A percentile compares a stretch with the other conserved stretches of the same genome.
Evolutionary conservation across 1,284 basidiomycete species (phyloP).

Genomic region (Earliella scabrosa): DNA sequence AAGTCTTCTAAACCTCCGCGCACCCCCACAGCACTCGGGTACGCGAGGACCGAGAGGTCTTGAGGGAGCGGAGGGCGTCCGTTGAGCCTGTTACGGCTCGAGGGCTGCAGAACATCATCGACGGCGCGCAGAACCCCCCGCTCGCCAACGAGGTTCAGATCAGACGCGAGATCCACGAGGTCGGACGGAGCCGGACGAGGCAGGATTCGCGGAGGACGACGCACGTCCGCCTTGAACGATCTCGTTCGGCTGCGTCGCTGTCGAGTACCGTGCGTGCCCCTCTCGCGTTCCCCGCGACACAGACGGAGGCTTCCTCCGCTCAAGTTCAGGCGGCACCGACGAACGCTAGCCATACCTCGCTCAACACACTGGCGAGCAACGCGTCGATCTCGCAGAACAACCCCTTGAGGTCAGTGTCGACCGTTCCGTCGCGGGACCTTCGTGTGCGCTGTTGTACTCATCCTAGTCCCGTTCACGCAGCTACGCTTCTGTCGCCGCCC

Average conservation of each 20-base stretch:
- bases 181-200: slow-evolving; percentile 10
- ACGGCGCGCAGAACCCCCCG: neutral
- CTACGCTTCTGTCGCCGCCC: neutral
- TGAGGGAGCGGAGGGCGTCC: neutral
- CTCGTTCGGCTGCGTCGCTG: neutral
- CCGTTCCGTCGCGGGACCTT: neutral
- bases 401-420: too few relatives aligned
- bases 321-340: too few relatives aligned
- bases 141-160: neutral
- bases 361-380: too few relatives aligned
- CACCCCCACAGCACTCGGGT: too few relatives aligned
- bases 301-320: too few relatives aligned
- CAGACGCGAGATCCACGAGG: slow-evolving; percentile 1
- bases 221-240: neutral
- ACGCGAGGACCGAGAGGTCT: neutral
- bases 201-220: neutral
- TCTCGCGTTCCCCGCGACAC: neutral
- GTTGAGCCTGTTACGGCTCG: neutral
- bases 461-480: neutral
- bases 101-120: slow-evolving; percentile 6
- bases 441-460: too few relatives aligned
- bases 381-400: too few relatives aligned
- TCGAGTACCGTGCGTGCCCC: too few relatives aligned
- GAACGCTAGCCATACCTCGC: too few relatives aligned
- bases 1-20: too few relatives aligned